phyloP scores from a whole-genome alignment of 2,329 filamentous ascomycete genomes.

The Colletotrichum horii region DNA sequence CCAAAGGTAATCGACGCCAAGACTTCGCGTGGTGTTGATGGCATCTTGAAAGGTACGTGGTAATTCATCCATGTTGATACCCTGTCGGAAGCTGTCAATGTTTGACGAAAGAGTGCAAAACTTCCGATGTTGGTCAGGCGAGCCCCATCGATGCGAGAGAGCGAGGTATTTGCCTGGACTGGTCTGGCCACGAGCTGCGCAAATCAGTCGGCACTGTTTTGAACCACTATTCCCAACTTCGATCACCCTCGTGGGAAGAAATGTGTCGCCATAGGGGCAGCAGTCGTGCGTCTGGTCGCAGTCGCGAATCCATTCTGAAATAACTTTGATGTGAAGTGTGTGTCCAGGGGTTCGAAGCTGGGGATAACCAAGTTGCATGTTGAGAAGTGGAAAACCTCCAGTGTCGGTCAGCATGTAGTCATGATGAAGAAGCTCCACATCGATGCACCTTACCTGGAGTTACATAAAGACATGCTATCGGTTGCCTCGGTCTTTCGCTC shows the following conservation, averaged over 20 bases:
- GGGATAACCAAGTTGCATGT: background rate
- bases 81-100: background rate
- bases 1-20: slow-evolving; percentile 23
- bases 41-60: slow-evolving; percentile 19
- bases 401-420: too few species aligned
- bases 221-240: background rate
- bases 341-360: background rate
- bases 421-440: too few species aligned
- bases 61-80: background rate
- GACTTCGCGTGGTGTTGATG: background rate
- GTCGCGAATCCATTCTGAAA: background rate
- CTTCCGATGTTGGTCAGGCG: background rate
- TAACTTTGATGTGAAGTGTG: background rate
- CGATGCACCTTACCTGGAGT: background rate
- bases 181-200: background rate
- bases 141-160: background rate
- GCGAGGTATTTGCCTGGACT: background rate
- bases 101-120: background rate
- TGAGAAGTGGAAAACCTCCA: background rate
- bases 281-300: background rate
- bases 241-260: background rate
- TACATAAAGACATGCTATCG: background rate
- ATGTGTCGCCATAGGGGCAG: background rate
- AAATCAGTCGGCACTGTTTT: background rate
- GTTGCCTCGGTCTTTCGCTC: background rate